A percentile compares a stretch with the other conserved stretches of the same genome.
phyloP scores from a whole-genome alignment of 2,329 filamentous ascomycete genomes.

The Ophiostoma himal-ulmi region DNA sequence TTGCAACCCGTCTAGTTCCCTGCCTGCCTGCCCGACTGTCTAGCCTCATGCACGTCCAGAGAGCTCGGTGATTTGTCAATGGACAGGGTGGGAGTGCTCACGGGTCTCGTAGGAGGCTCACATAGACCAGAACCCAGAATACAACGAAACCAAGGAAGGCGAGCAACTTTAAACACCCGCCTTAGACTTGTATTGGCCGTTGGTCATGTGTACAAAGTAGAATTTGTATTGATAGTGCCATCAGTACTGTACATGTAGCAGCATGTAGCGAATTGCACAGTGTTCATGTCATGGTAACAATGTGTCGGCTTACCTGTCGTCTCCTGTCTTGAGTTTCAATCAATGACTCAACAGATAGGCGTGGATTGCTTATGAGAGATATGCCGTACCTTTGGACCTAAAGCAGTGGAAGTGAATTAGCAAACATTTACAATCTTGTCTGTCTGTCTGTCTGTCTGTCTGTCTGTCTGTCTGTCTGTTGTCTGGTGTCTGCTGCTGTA shows the following conservation, averaged over 20 bases:
- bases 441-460: no score
- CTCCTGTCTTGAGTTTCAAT: constrained; percentile 13
- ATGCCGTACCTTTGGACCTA: neutral
- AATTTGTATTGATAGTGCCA: neutral
- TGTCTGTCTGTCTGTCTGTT: neutral
- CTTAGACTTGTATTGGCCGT: neutral
- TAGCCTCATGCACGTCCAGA: neutral
- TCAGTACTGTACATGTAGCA: neutral
- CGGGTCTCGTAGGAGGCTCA: constrained; percentile 1
- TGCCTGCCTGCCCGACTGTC: neutral
- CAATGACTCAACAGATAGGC: neutral
- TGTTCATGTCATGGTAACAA: neutral
- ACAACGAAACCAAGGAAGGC: neutral
- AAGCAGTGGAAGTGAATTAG: neutral
- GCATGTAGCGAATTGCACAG: neutral
- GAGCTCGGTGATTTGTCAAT: neutral
- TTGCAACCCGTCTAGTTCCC: neutral
- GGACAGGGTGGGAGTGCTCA: neutral
- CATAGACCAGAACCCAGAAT: neutral
- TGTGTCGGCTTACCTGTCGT: constrained; percentile 20
- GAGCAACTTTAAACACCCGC: neutral
- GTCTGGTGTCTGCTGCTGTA: neutral
- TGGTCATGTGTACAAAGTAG: neutral
- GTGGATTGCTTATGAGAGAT: neutral
- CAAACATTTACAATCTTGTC: neutral